phyloP scores from a whole-genome alignment of 2,329 filamentous ascomycete genomes.

The Diatrype stigma region DNA sequence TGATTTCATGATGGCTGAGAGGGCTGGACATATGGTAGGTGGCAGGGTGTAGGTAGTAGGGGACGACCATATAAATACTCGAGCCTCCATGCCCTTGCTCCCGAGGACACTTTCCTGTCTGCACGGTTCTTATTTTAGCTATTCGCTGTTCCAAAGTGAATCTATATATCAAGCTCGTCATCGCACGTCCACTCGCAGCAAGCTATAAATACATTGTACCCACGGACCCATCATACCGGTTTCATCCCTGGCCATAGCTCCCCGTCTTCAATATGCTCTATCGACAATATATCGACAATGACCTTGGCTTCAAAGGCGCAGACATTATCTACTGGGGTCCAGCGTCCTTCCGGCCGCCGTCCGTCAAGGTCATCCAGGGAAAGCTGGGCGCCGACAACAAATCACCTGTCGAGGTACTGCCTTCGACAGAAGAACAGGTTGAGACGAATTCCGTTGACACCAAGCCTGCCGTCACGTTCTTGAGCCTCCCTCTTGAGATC shows the following conservation, averaged over 20 bases:
- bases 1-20: background rate
- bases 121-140: too few relatives aligned
- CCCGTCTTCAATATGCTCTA: background rate
- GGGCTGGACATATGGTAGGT: background rate
- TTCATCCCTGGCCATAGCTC: background rate
- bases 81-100: background rate
- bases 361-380: background rate
- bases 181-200: too few relatives aligned
- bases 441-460: background rate
- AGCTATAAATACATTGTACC: background rate
- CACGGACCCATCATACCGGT: background rate
- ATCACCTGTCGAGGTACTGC: background rate
- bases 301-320: background rate
- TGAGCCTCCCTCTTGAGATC: constrained; percentile 39
- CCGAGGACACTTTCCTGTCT: too few relatives aligned
- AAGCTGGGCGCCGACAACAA: background rate
- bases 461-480: constrained; percentile 14
- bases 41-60: background rate
- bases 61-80: background rate
- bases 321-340: background rate
- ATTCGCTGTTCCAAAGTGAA: too few relatives aligned
- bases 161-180: background rate
- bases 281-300: background rate
- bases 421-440: background rate
- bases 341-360: background rate